A percentile compares a stretch with the other conserved stretches of the same genome.
phyloP scores from a whole-genome alignment of 2,329 filamentous ascomycete genomes.

The Ophiostoma ulmi region DNA sequence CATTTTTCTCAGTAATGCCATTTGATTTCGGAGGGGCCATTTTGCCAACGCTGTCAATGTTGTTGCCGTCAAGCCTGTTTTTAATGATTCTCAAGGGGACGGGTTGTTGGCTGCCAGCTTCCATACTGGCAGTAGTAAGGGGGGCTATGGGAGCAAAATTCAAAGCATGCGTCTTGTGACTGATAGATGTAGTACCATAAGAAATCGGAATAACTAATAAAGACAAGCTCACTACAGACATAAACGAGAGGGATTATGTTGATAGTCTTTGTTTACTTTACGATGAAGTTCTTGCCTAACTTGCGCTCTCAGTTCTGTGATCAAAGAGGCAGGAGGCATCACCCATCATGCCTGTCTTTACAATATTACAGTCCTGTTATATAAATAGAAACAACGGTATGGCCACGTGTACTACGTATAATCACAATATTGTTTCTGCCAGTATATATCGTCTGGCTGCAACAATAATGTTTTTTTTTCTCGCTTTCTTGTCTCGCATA shows the following conservation, averaged over 20 bases:
- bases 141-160: background rate
- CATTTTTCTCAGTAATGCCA: background rate
- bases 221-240: background rate
- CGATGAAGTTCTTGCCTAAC: background rate
- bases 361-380: background rate
- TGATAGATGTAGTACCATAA: background rate
- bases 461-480: no score
- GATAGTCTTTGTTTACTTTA: slow-evolving; percentile 10
- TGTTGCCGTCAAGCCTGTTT: background rate
- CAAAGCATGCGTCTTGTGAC: background rate
- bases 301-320: background rate
- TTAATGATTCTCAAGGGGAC: slow-evolving; percentile 28
- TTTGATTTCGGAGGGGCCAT: background rate
- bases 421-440: background rate
- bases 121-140: background rate
- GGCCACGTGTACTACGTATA: no score
- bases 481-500: no score
- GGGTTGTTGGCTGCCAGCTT: background rate
- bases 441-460: no score
- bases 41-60: background rate
- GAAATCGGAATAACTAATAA: background rate
- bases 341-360: background rate
- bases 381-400: background rate
- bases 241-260: background rate
- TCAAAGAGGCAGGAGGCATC: background rate